A percentile compares a stretch with the other conserved stretches of the same genome.
Evolutionary conservation across 2,329 filamentous ascomycete genomes (phyloP).

Genomic region (Cladobotryum protrusum): DNA sequence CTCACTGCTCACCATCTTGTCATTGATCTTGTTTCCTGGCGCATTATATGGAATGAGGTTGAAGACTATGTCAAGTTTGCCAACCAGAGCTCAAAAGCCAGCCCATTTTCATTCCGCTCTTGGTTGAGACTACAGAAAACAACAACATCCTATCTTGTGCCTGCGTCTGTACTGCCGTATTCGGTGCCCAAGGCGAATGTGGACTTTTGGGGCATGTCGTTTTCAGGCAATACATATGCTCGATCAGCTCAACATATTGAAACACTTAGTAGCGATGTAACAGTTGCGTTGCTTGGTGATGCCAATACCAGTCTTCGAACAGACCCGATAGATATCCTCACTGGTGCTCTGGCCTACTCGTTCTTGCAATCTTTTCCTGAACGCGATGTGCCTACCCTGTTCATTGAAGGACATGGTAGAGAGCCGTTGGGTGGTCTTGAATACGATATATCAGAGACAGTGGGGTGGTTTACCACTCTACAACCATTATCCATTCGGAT

Average conservation of each 20-base stretch:
- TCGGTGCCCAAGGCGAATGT: too few relatives aligned
- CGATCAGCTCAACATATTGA: too few relatives aligned
- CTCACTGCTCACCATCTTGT: slow-evolving; percentile 27
- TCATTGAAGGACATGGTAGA: background rate
- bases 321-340: background rate
- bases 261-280: background rate
- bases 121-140: too few relatives aligned
- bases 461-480: background rate
- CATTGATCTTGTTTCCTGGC: slow-evolving; percentile 43
- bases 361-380: background rate
- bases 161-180: too few relatives aligned
- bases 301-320: background rate
- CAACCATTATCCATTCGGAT: background rate
- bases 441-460: background rate
- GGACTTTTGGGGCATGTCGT: too few relatives aligned
- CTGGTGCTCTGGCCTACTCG: background rate
- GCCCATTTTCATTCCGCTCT: too few relatives aligned
- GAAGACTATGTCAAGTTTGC: slow-evolving; percentile 22
- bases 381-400: background rate
- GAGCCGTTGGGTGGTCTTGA: background rate
- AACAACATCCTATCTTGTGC: too few relatives aligned
- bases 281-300: background rate
- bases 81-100: too few relatives aligned
- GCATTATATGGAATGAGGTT: slow-evolving; percentile 36
- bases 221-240: too few relatives aligned